Percentiles rank a stretch among this genome's conserved stretches.
Evolutionary conservation across 2,329 filamentous ascomycete genomes (phyloP).

Genomic region (Blastomyces emzantsi): DNA sequence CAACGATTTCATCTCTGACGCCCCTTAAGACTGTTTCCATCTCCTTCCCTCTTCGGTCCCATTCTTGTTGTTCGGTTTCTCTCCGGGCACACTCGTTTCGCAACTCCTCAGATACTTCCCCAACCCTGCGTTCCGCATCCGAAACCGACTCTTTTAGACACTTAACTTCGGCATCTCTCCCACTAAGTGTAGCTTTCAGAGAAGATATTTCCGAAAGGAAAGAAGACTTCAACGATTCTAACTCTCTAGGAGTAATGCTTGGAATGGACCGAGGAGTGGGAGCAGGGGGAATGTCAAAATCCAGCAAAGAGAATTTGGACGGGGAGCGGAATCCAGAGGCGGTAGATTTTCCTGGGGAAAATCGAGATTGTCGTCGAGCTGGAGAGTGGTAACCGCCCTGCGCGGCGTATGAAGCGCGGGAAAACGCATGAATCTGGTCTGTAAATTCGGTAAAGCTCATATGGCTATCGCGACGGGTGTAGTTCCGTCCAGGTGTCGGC

Average conservation of each 20-base stretch:
- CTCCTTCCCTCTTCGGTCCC: conserved; percentile 77
- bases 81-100: conserved; percentile 64
- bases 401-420: conserved; percentile 39
- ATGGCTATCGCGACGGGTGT: conserved; percentile 46
- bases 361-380: conserved; percentile 25
- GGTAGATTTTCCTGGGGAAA: conserved; percentile 38
- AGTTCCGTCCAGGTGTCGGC: conserved; percentile 44
- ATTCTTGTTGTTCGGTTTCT: conserved; percentile 70
- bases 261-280: conserved; percentile 89
- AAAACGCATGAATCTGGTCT: conserved; percentile 57
- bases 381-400: conserved; percentile 31
- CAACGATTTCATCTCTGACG: conserved; percentile 71
- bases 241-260: conserved; percentile 79
- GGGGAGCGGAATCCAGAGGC: conserved; percentile 30
- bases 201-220: conserved; percentile 90
- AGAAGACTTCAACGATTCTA: conserved; percentile 83
- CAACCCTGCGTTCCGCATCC: conserved; percentile 86
- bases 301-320: conserved; percentile 61
- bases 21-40: conserved; percentile 73
- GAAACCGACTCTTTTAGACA: conserved; percentile 79
- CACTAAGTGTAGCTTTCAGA: conserved; percentile 82
- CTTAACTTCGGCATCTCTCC: conserved; percentile 84
- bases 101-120: conserved; percentile 72
- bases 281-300: conserved; percentile 89
- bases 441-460: conserved; percentile 85